A percentile compares a stretch with the other conserved stretches of the same genome.
Evolutionary conservation across 2,329 filamentous ascomycete species (phyloP).

Genomic region (Camptophora hylomeconis): DNA sequence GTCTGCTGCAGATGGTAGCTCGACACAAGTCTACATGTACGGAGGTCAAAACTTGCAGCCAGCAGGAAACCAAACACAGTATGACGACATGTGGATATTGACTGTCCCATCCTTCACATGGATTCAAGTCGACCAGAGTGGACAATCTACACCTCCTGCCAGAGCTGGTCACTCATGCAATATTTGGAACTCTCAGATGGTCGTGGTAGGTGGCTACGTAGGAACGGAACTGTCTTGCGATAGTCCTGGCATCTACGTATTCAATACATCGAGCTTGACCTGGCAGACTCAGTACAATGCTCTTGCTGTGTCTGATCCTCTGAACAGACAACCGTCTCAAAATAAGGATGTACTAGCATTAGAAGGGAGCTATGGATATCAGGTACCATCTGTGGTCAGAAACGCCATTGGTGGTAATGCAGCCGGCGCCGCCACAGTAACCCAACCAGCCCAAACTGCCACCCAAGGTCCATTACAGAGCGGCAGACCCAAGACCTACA

Average conservation of each 20-base stretch:
- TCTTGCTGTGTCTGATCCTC: slow-evolving; percentile 32
- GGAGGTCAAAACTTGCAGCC: slow-evolving; percentile 63
- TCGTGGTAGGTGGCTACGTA: slow-evolving; percentile 60
- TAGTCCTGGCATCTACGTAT: slow-evolving; percentile 57
- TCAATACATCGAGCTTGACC: slow-evolving; percentile 55
- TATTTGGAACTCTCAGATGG: slow-evolving; percentile 68
- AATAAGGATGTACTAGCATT: slow-evolving; percentile 42
- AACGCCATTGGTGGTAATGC: slow-evolving; percentile 54
- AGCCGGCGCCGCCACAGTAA: slow-evolving; percentile 57
- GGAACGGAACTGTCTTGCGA: slow-evolving; percentile 51
- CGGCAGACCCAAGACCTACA: slow-evolving; percentile 57
- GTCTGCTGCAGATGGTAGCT: slow-evolving; percentile 58
- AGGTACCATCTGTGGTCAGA: slow-evolving; percentile 52
- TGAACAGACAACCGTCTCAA: slow-evolving; percentile 41
- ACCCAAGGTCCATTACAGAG: slow-evolving; percentile 59
- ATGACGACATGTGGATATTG: slow-evolving; percentile 66
- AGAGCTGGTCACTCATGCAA: slow-evolving; percentile 66
- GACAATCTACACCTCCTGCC: slow-evolving; percentile 37
- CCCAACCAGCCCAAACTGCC: slow-evolving; percentile 47
- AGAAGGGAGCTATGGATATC: slow-evolving; percentile 52
- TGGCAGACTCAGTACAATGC: slow-evolving; percentile 65
- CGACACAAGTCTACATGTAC: slow-evolving; percentile 67
- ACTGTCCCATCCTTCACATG: slow-evolving; percentile 71
- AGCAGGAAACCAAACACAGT: slow-evolving; percentile 44
- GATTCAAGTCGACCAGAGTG: slow-evolving; percentile 49